phyloP scores from a whole-genome alignment of 2,329 filamentous ascomycete species.

The Paramyrothecium sp. region DNA sequence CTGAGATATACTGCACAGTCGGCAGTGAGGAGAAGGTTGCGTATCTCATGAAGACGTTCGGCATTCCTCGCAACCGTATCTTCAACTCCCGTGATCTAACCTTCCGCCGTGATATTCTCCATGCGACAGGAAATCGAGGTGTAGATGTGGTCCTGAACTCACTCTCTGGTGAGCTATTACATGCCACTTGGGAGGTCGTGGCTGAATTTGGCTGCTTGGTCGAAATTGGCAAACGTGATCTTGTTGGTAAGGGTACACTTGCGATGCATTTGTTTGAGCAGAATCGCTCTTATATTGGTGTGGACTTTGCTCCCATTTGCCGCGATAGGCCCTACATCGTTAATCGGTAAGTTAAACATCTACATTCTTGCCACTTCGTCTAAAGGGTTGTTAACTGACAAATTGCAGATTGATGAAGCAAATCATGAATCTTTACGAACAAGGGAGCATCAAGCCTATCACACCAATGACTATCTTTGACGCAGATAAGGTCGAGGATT shows the following conservation, averaged over 20 bases:
- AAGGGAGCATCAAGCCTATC: too few relatives aligned
- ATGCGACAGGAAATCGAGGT: slow-evolving; percentile 19
- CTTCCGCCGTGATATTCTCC: slow-evolving; percentile 20
- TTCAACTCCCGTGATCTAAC: slow-evolving; percentile 22
- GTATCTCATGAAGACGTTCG: slow-evolving; percentile 22
- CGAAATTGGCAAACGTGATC: slow-evolving; percentile 33
- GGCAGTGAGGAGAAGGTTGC: slow-evolving; percentile 30
- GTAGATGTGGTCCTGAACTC: slow-evolving; percentile 31
- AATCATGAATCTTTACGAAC: not conserved
- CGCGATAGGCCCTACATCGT: too few relatives aligned
- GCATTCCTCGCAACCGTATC: slow-evolving; percentile 24
- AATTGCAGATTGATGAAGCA: not conserved
- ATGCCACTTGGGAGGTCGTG: slow-evolving; percentile 31
- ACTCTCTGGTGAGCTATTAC: slow-evolving; percentile 23
- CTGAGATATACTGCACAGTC: slow-evolving; percentile 35
- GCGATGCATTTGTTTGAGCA: slow-evolving; percentile 41
- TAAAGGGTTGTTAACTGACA: not conserved
- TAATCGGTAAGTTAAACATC: too few relatives aligned
- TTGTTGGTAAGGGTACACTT: slow-evolving; percentile 32
- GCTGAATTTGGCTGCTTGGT: slow-evolving; percentile 32
- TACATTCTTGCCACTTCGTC: too few relatives aligned
- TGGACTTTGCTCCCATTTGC: not conserved
- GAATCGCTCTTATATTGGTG: slow-evolving; percentile 21
- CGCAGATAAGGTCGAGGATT: not conserved
- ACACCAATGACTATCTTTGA: not conserved